These are phyloP conservation scores for Trichaptum fuscoviolaceum DNA, from an alignment of 768 basidiomycete species.

Conservation along the genomic window DNA sequence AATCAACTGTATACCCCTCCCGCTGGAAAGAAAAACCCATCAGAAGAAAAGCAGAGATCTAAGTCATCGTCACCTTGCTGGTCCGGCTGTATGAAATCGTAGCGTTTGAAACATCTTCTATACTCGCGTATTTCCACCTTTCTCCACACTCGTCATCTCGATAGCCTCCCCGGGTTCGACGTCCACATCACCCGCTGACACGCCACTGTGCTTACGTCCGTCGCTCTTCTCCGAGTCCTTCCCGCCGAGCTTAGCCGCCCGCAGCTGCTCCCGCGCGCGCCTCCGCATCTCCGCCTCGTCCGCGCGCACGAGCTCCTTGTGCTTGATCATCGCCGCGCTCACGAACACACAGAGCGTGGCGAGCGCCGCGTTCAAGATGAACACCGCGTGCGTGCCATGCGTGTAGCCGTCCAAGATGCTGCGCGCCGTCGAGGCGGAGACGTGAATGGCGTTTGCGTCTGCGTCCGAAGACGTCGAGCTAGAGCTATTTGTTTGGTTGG, in stretches of 20 bases:
- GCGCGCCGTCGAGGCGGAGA: conserved; percentile 32
- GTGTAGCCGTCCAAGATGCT: conserved; percentile 49
- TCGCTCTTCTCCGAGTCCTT: not conserved
- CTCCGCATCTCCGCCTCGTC: conserved; percentile 45
- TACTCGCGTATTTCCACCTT: too few relatives aligned
- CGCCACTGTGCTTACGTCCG: not conserved
- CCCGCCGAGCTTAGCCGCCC: not conserved
- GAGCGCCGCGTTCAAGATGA: conserved; percentile 54
- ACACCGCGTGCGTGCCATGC: conserved; percentile 51
- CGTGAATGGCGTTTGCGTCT: not conserved
- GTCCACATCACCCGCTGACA: not conserved
- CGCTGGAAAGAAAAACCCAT: not conserved
- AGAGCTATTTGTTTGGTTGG: conserved; percentile 9
- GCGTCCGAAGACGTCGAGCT: not conserved
- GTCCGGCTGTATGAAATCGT: too few relatives aligned
- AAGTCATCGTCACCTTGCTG: not conserved
- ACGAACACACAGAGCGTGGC: conserved; percentile 48
- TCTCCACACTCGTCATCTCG: too few relatives aligned
- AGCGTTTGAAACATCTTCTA: too few relatives aligned
- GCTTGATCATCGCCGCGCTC: conserved; percentile 57
- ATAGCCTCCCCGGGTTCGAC: too few relatives aligned
- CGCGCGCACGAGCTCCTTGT: conserved; percentile 50
- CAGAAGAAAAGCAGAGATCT: not conserved
- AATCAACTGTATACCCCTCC: not conserved
- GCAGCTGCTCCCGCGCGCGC: conserved; percentile 16